Conservation (phyloP, 2,329 filamentous ascomycete species). For the Neodidymelliopsis sp. region DNA sequence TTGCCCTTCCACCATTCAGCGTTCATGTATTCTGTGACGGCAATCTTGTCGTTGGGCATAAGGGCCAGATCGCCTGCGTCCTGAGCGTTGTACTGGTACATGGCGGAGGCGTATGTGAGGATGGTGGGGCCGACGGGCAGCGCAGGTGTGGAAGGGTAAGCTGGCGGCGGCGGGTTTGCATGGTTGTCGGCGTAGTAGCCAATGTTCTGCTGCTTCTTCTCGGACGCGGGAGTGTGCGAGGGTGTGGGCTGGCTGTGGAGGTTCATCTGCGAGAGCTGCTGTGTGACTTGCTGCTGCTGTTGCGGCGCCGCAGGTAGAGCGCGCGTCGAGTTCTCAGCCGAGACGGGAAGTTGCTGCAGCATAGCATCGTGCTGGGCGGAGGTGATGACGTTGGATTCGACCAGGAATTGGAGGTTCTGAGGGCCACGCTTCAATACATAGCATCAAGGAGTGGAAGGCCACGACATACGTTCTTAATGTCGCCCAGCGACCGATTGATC, state of each 20-base stretch:
- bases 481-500: slow-evolving; percentile 85
- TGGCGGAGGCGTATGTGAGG: slow-evolving; percentile 76
- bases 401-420: slow-evolving; percentile 89
- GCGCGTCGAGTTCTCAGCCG: slow-evolving; percentile 69
- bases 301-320: slow-evolving; percentile 39
- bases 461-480: slow-evolving; percentile 78
- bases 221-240: slow-evolving; percentile 22
- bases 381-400: slow-evolving; percentile 81
- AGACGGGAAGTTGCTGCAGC: slow-evolving; percentile 74
- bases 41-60: slow-evolving; percentile 79
- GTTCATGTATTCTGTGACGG: slow-evolving; percentile 92
- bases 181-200: slow-evolving; percentile 52
- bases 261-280: slow-evolving; percentile 43
- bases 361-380: slow-evolving; percentile 79
- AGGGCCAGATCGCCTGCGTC: slow-evolving; percentile 85
- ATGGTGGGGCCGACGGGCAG: slow-evolving; percentile 61
- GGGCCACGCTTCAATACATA: slow-evolving; percentile 1
- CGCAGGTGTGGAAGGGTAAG: slow-evolving; percentile 56
- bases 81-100: slow-evolving; percentile 82
- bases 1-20: slow-evolving; percentile 95
- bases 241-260: slow-evolving; percentile 38
- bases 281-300: slow-evolving; percentile 39
- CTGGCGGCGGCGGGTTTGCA: slow-evolving; percentile 53
- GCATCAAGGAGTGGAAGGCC: background rate
- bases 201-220: slow-evolving; percentile 50